phyloP scores from a whole-genome alignment of 1,139 yeast species.

The Magnusiomyces fungicola region DNA sequence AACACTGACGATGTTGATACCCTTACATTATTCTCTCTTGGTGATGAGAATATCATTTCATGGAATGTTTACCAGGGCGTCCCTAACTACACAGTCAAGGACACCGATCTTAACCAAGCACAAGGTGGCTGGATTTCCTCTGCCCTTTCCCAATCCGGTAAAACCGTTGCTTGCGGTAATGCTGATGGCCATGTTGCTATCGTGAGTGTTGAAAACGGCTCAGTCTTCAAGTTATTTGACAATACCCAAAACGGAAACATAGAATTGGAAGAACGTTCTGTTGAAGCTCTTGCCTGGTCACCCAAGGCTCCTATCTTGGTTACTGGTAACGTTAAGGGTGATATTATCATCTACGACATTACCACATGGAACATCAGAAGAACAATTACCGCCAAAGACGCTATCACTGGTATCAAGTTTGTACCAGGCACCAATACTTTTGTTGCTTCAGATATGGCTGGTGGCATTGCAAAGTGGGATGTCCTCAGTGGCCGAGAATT shows the following conservation, averaged over 20 bases:
- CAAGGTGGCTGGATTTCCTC: constrained; percentile 71
- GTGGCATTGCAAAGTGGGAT: constrained; percentile 82
- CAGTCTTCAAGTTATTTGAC: constrained; percentile 49
- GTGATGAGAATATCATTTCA: constrained; percentile 80
- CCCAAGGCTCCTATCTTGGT: constrained; percentile 60
- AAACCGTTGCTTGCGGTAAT: constrained; percentile 59
- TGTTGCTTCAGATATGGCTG: constrained; percentile 75
- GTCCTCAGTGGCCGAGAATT: constrained; percentile 71
- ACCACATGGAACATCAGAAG: constrained; percentile 82
- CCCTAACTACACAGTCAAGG: constrained; percentile 49
- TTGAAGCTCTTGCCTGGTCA: constrained; percentile 87
- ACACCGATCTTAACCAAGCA: constrained; percentile 56
- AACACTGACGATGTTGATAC: constrained; percentile 52
- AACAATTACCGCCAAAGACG: constrained; percentile 61
- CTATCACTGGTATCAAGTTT: constrained; percentile 75
- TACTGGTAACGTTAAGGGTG: constrained; percentile 85
- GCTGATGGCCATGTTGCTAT: constrained; percentile 80
- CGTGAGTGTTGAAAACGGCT: constrained; percentile 66
- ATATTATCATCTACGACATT: constrained; percentile 70
- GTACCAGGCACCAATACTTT: constrained; percentile 50
- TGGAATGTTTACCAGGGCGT: constrained; percentile 87
- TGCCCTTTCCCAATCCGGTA: constrained; percentile 43
- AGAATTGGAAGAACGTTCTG: constrained; percentile 65
- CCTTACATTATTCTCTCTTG: constrained; percentile 60
- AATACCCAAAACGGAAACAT: constrained; percentile 52